Conservation (phyloP, 768 basidiomycete genomes). For the Rhodosporidiobolus odoratus region DNA sequence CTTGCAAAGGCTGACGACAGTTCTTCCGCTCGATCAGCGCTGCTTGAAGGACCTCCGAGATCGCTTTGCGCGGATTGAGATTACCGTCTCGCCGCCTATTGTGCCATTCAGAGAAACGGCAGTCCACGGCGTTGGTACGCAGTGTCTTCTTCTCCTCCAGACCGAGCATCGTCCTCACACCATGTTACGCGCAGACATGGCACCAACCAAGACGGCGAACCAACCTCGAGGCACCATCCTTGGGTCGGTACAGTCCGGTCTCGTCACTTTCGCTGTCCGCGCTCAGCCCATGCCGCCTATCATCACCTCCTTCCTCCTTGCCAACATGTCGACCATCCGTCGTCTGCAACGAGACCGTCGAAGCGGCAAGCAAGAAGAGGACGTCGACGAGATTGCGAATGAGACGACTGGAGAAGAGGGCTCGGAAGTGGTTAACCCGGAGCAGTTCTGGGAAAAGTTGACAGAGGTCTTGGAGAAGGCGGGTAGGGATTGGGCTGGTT, state of each 20-base stretch:
- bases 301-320: conserved; percentile 69
- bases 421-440: conserved; percentile 55
- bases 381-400: conserved; percentile 5
- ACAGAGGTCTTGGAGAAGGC: conserved; percentile 60
- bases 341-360: conserved; percentile 55
- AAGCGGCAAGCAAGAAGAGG: conserved; percentile 23
- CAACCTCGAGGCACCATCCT: conserved; percentile 71
- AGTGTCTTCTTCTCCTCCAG: no score
- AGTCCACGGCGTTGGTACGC: conserved; percentile 65
- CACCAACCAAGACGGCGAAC: conserved; percentile 65
- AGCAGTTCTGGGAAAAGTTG: conserved; percentile 74
- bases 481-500: conserved; percentile 71
- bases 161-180: neutral
- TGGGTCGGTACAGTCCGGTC: conserved; percentile 61
- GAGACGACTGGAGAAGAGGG: conserved; percentile 18
- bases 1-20: neutral
- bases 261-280: conserved; percentile 78
- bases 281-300: conserved; percentile 68
- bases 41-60: conserved; percentile 95
- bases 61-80: conserved; percentile 85
- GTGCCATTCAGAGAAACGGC: conserved; percentile 97
- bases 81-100: conserved; percentile 89
- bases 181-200: conserved; percentile 64
- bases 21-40: conserved; percentile 56
- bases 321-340: conserved; percentile 63